Conservation (phyloP, 176 grass and related monocot species). For the Melocanna baccifera region DNA sequence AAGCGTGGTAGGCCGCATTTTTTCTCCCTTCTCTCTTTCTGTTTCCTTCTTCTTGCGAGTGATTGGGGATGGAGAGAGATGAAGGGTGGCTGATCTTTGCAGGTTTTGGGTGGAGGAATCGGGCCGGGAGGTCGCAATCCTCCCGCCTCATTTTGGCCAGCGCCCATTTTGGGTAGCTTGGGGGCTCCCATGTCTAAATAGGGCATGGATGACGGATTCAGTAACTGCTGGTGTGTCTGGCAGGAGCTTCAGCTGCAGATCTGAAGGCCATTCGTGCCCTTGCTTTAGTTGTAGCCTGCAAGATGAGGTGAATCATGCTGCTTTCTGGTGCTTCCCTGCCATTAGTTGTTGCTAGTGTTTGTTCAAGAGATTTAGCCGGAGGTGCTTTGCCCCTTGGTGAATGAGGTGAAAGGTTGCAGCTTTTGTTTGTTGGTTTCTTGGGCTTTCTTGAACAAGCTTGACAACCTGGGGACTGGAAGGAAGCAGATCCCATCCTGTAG, state of each 20-base stretch:
- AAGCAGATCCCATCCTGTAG: conserved; percentile 19
- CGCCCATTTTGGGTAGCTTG: conserved; percentile 22
- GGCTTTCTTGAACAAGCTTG: not conserved
- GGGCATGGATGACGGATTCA: conserved; percentile 8
- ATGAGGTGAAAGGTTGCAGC: not conserved
- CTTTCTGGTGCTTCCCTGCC: not conserved
- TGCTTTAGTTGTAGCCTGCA: conserved; percentile 5
- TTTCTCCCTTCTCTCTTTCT: not conserved
- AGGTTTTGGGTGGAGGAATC: conserved; percentile 22
- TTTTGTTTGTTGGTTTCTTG: not conserved
- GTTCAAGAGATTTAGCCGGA: not conserved
- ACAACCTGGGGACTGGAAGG: not conserved
- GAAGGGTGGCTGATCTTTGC: not conserved
- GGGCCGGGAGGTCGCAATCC: conserved; percentile 24
- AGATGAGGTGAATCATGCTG: not conserved
- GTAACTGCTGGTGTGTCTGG: conserved; percentile 7
- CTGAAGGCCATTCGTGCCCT: conserved; percentile 7
- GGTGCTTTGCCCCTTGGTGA: not conserved
- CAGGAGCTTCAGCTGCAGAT: conserved; percentile 4
- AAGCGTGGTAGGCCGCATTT: conserved; percentile 23
- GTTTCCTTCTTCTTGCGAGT: not conserved
- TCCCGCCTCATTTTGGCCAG: not conserved
- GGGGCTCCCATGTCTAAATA: conserved; percentile 2
- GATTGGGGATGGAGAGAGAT: not conserved
- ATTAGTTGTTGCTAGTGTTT: conserved; percentile 1